Evolutionary conservation across 2,329 filamentous ascomycete species (phyloP), one percentile per base, ranked within the genome.

Genomic region (Lachnellula occidentalis): DNA sequence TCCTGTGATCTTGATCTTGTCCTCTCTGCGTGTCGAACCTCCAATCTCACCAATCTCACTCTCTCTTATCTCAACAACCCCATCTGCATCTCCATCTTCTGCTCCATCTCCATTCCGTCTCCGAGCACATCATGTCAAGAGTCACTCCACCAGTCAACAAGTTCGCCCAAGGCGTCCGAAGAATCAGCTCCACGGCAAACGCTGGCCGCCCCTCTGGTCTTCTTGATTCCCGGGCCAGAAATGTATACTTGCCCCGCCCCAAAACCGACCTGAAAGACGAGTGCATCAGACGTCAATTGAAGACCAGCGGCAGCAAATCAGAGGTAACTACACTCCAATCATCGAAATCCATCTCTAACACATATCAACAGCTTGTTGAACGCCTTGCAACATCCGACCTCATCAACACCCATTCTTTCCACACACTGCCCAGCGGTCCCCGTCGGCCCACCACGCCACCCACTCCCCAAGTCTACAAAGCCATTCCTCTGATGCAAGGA

Each of bases 401-500:
- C n/a, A 60, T 59, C 50, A 48, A 51, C 48, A 52, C 56, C 15
- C 59, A 62, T 45, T 31, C 54, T 31, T 61, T 61, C 56, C 64
- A 72, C 58, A 67, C 58, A 34, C 56, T 56, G 3, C 36, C 14
- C 17, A 31, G 22, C 19, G 49, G 22, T 12, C 43, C 56, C 42
- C 62, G 61, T 39, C 61, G 58, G 70, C 76, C 57, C 68, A 68
- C 58, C 57, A 65, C 48, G 62, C 66, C 56, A 55, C 68, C 56
- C 61, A 54, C 62, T 63, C 49, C 71, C 63, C 58, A 74, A 63
- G 61, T 71, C 67, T 69, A 71, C 66, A 75, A 75, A 60, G 71
- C 71, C 55, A 72, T 78, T 64, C 82, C 81, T 41, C 71, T 85
- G 53, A 85, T 86, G 82, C 82, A 86, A 72, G 80, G 78, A 65